These are phyloP conservation scores for Pseudevernia furfuracea DNA, from an alignment of 495 filamentous ascomycete genomes.

Conservation along the genomic window DNA sequence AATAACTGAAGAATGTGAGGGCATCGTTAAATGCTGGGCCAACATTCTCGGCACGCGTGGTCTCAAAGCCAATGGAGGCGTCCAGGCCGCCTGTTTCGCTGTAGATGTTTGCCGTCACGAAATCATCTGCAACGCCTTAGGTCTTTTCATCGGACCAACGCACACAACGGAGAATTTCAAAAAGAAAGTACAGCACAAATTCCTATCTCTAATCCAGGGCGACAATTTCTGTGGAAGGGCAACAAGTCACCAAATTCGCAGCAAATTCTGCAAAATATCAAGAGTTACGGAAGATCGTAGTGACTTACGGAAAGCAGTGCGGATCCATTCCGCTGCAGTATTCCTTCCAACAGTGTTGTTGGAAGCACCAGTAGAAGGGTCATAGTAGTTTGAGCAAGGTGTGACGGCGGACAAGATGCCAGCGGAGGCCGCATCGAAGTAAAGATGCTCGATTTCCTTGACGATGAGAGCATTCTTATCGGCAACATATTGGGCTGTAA, in stretches of 20 bases:
- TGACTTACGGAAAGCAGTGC: conserved; percentile 44
- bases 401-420: conserved; percentile 45
- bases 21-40: conserved; percentile 51
- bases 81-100: conserved; percentile 49
- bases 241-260: not conserved
- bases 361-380: conserved; percentile 47
- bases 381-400: conserved; percentile 49
- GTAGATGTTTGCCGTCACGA: conserved; percentile 47
- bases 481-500: conserved; percentile 12
- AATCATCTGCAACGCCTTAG: conserved; percentile 38
- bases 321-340: conserved; percentile 51
- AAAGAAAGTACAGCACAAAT: not conserved
- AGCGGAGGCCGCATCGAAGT: conserved; percentile 18
- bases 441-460: conserved; percentile 22
- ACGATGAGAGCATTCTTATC: conserved; percentile 14
- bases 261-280: no score
- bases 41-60: conserved; percentile 45
- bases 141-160: not conserved
- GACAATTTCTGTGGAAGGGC: not conserved
- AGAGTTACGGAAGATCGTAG: not conserved
- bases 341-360: conserved; percentile 23
- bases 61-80: conserved; percentile 52
- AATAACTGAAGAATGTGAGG: conserved; percentile 46
- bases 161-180: no score
- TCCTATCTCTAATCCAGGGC: not conserved